phyloP scores from a whole-genome alignment of 208 protist genomes.

The Acanthamoeba triangularis region DNA sequence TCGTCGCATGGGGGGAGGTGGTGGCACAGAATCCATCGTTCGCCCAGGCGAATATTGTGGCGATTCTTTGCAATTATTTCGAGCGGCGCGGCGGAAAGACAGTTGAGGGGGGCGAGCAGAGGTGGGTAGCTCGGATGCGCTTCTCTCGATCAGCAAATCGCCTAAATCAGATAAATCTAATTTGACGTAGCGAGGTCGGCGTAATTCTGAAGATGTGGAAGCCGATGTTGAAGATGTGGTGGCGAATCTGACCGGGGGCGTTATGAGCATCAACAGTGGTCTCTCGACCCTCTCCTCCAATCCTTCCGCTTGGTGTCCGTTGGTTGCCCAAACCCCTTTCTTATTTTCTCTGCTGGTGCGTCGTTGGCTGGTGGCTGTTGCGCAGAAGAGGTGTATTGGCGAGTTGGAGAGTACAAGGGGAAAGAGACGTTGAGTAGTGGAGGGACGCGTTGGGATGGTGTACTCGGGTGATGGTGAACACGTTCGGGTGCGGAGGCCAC shows the following conservation, averaged over 20 bases:
- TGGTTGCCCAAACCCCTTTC: not conserved
- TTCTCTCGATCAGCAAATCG: not conserved
- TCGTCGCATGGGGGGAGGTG: not conserved
- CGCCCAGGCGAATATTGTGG: not conserved
- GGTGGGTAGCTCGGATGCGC: not conserved
- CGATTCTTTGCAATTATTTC: not conserved
- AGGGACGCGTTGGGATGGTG: too few species aligned
- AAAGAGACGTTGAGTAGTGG: too few species aligned
- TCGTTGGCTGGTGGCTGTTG: too few species aligned
- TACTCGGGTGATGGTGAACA: too few species aligned
- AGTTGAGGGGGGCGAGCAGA: not conserved
- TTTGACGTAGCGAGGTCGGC: not conserved
- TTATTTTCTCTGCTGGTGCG: too few species aligned
- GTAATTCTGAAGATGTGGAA: not conserved
- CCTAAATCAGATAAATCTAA: not conserved
- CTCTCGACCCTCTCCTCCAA: not conserved
- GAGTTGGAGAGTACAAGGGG: too few species aligned
- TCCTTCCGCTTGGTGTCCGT: not conserved
- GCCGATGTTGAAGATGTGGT: not conserved
- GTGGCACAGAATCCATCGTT: slow-evolving; percentile 3
- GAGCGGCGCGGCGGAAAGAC: not conserved
- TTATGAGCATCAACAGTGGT: not conserved
- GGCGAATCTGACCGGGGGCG: not conserved
- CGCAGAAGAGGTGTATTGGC: too few species aligned
- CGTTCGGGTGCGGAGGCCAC: too few species aligned